Conservation (phyloP, 768 basidiomycete genomes). For the Psilocybe cubensis region DNA sequence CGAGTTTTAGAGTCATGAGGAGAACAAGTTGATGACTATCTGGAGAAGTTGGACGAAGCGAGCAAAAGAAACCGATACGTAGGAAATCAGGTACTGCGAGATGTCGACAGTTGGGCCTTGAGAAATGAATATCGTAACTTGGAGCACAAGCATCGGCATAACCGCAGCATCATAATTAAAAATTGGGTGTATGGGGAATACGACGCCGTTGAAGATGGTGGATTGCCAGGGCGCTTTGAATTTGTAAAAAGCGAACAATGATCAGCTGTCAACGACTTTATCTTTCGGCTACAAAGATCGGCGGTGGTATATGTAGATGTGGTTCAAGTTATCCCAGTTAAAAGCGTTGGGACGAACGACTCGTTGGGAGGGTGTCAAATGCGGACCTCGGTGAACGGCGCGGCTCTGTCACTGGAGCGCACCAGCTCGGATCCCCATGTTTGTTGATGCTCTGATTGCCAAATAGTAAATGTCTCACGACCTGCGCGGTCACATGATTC, state of each 20-base stretch:
- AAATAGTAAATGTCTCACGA: slow-evolving; percentile 11
- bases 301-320: slow-evolving; percentile 5
- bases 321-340: slow-evolving; percentile 3
- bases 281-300: not conserved
- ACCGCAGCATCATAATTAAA: slow-evolving; percentile 2
- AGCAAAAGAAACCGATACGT: not conserved
- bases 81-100: not conserved
- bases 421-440: slow-evolving; percentile 6
- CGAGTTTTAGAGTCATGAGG: slow-evolving; percentile 18
- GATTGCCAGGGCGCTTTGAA: not conserved
- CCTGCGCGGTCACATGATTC: slow-evolving; percentile 22
- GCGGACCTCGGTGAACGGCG: slow-evolving; percentile 4
- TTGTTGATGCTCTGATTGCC: slow-evolving; percentile 4
- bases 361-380: not conserved
- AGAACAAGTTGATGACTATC: not conserved
- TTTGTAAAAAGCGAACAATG: slow-evolving; percentile 12
- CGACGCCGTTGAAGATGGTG: slow-evolving; percentile 1
- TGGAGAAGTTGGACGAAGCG: not conserved
- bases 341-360: not conserved
- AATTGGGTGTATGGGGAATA: slow-evolving; percentile 11
- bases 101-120: slow-evolving; percentile 4
- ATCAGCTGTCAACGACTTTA: slow-evolving; percentile 5
- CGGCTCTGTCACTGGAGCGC: not conserved
- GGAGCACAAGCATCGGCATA: not conserved
- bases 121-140: not conserved